Evolutionary conservation across 2,329 filamentous ascomycete genomes (phyloP).

Genomic region (Hypoxylon sp.): DNA sequence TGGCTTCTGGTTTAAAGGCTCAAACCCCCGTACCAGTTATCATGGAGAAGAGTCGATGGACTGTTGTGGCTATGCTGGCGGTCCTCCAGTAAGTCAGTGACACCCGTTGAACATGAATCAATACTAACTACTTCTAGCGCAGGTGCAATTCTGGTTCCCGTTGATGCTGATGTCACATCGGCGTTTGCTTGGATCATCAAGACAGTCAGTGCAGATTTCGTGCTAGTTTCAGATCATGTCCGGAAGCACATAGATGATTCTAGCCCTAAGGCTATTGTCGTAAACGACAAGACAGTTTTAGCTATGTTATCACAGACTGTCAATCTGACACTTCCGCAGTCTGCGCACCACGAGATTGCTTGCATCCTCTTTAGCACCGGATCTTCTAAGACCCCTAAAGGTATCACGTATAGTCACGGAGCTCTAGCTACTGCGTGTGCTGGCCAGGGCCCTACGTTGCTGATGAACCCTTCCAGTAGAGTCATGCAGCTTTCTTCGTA

Average conservation of each 20-base stretch:
- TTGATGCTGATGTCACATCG: slow-evolving; percentile 61
- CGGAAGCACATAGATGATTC: slow-evolving; percentile 57
- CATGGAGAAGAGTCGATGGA: slow-evolving; percentile 76
- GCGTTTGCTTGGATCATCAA: slow-evolving; percentile 60
- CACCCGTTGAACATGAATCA: slow-evolving; percentile 53
- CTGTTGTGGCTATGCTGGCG: slow-evolving; percentile 78
- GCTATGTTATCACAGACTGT: slow-evolving; percentile 53
- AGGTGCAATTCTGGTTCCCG: slow-evolving; percentile 64
- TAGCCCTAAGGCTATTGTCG: slow-evolving; percentile 57
- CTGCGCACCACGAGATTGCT: slow-evolving; percentile 63
- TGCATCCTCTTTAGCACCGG: slow-evolving; percentile 73
- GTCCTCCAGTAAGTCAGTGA: slow-evolving; percentile 70
- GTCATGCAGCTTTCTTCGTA: slow-evolving; percentile 71
- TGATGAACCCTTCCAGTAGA: slow-evolving; percentile 65
- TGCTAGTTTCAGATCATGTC: slow-evolving; percentile 60
- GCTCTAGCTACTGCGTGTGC: slow-evolving; percentile 68
- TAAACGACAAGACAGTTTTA: slow-evolving; percentile 59
- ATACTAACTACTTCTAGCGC: slow-evolving; percentile 49
- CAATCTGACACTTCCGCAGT: slow-evolving; percentile 50
- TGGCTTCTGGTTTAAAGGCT: slow-evolving; percentile 48
- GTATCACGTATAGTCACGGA: slow-evolving; percentile 72
- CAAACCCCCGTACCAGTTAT: slow-evolving; percentile 71
- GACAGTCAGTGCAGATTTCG: slow-evolving; percentile 59
- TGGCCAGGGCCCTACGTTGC: slow-evolving; percentile 64
- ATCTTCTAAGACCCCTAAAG: slow-evolving; percentile 69